Evolutionary conservation across 805 yeast genomes (phyloP).

Genomic region (Cyberlindnera petersonii): DNA sequence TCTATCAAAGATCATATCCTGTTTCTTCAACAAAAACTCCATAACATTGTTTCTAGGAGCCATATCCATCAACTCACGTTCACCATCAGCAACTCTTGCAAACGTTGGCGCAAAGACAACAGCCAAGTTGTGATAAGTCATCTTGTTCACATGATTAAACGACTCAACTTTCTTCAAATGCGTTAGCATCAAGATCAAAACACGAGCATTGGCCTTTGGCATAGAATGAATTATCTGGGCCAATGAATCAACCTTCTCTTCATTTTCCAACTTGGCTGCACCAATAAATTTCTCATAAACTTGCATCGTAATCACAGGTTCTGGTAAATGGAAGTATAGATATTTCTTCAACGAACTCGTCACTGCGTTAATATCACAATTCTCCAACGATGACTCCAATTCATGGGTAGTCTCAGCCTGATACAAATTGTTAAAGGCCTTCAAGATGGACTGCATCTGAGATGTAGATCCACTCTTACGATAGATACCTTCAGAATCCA

Average conservation of each 20-base stretch:
- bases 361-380: conserved; percentile 76
- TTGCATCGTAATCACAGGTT: conserved; percentile 74
- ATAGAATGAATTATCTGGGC: conserved; percentile 43
- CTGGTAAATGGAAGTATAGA: conserved; percentile 68
- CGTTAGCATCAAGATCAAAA: conserved; percentile 50
- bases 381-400: conserved; percentile 36
- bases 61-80: conserved; percentile 82
- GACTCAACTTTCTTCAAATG: conserved; percentile 64
- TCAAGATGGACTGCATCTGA: conserved; percentile 33
- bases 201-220: conserved; percentile 64
- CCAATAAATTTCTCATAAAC: conserved; percentile 64
- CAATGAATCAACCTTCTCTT: conserved; percentile 37
- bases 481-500: conserved; percentile 82
- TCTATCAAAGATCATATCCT: conserved; percentile 34
- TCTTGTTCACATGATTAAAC: conserved; percentile 57
- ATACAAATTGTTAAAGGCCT: conserved; percentile 29
- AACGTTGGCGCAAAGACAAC: conserved; percentile 95
- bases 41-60: conserved; percentile 72
- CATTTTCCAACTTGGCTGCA: conserved; percentile 37
- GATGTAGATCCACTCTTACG: conserved; percentile 62
- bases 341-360: conserved; percentile 86
- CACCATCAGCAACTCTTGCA: conserved; percentile 73
- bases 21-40: conserved; percentile 60
- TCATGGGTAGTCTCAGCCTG: conserved; percentile 33
- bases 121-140: conserved; percentile 79